Conservation (phyloP, 495 filamentous ascomycete genomes). For the Parathielavia hyrcaniae region DNA sequence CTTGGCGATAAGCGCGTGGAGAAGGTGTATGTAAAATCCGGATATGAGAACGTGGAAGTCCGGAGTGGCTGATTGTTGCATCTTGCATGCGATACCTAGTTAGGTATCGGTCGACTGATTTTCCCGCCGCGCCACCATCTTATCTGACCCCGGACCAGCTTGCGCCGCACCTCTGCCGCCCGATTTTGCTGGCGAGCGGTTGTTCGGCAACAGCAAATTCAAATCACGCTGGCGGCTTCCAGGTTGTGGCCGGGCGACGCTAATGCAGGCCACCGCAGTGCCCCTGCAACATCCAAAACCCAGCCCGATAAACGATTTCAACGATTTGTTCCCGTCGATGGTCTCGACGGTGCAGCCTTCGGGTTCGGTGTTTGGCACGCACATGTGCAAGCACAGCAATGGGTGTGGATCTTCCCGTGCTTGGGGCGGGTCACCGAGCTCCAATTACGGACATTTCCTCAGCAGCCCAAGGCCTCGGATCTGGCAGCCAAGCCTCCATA, state of each 20-base stretch:
- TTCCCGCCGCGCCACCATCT: neutral
- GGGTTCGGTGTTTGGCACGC: too few relatives aligned
- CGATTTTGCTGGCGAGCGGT: neutral
- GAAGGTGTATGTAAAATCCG: too few relatives aligned
- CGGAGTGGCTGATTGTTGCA: too few relatives aligned
- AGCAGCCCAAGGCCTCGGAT: neutral
- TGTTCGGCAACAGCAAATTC: neutral
- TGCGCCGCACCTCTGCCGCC: neutral
- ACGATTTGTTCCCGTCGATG: too few relatives aligned
- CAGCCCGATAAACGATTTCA: neutral
- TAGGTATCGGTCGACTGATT: neutral
- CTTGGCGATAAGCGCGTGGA: too few relatives aligned
- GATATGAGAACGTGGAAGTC: too few relatives aligned
- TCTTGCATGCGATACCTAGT: neutral
- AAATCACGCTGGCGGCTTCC: constrained; percentile 19
- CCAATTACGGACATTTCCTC: constrained; percentile 3
- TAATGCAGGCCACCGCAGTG: constrained; percentile 11
- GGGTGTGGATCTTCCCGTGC: neutral
- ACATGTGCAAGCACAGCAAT: neutral
- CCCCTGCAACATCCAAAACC: constrained; percentile 10
- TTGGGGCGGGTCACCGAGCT: neutral
- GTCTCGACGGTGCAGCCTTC: too few relatives aligned
- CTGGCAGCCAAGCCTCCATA: too few relatives aligned
- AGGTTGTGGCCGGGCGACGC: constrained; percentile 5
- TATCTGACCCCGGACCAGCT: neutral